Evolutionary conservation across 169 alveolate species (phyloP).

Genomic region (Blepharisma undulans): DNA sequence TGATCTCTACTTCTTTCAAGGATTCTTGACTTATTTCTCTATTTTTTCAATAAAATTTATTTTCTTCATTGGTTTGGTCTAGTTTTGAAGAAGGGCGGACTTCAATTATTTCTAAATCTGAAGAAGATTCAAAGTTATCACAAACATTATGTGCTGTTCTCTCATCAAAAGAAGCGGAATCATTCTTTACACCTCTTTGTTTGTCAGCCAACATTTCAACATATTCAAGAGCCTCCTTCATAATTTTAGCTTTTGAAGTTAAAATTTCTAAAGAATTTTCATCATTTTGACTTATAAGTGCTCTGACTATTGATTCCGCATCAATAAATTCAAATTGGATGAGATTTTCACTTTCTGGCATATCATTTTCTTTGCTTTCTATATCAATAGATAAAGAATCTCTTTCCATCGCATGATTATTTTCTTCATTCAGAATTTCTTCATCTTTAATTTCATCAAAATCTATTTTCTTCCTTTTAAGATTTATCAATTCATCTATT

Average conservation of each 20-base stretch:
- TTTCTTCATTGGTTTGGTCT: not conserved
- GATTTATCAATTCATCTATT: not conserved
- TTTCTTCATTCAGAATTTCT: not conserved
- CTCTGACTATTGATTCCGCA: not conserved
- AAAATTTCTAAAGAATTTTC: not conserved
- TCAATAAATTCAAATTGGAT: not conserved
- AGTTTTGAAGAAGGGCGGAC: not conserved
- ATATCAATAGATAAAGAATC: no score
- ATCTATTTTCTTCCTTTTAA: not conserved
- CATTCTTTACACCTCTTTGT: not conserved
- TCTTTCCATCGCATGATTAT: no score
- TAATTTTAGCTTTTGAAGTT: not conserved
- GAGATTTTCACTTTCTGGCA: no score
- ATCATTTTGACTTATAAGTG: not conserved
- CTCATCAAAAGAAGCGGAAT: no score
- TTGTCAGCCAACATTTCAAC: not conserved
- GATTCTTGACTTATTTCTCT: not conserved
- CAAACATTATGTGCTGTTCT: no score
- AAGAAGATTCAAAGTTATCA: no score
- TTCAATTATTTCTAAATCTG: not conserved
- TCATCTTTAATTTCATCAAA: not conserved
- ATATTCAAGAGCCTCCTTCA: no score
- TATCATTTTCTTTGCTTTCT: no score
- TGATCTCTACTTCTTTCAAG: not conserved
- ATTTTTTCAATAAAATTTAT: no score